Evolutionary conservation across 805 yeast species (phyloP), one percentile per base, ranked within the genome.

Genomic region (Yamadazyma insecticola): DNA sequence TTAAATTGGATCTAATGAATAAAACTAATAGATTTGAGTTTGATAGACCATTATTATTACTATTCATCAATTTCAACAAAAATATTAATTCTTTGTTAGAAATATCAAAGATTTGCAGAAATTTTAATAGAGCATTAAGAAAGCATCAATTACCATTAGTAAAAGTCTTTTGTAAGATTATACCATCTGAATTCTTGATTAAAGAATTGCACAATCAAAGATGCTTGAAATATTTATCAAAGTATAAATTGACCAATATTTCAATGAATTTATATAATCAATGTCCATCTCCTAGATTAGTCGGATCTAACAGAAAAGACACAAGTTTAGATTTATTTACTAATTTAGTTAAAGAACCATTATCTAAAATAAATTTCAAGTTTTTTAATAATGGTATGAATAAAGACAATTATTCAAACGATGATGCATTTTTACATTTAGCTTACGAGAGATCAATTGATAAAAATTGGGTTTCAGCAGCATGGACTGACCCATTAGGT

Each of bases 401-500:
- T 17, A 42, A 35, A 10, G 49, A 42, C 9, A 50, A 48, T 13
- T 41, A 45, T 28, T 50, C 48, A 23, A 48, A 69, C n/a, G 83
- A 81, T 37, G 96, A 88, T 46, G 66, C 84, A 1, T 84, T 77
- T 44, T 63, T 90, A 14, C 97, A 92, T 50, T 67, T 92, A 8
- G 87, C 95, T 1, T 90, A 89, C 47, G 86, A 87, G 18, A 55
- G 95, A 31, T 81, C 95, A 0, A 64, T 74, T 3, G 95, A 89
- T 52, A 78, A 77, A 38, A 76, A 75, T 33, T 90, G 96, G 96
- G 68, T 87, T 26, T 76, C 79, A 14, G 94, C 86, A 0, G 81
- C 94, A 1, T 87, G 97, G 94, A 70, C 92, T 0, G 96, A 90
- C 48, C 90, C 89, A 29, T 70, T 72, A 51, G 96, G 96, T 0